Conservation (phyloP, 1,284 basidiomycete species). For the Meira miltonrushii region DNA sequence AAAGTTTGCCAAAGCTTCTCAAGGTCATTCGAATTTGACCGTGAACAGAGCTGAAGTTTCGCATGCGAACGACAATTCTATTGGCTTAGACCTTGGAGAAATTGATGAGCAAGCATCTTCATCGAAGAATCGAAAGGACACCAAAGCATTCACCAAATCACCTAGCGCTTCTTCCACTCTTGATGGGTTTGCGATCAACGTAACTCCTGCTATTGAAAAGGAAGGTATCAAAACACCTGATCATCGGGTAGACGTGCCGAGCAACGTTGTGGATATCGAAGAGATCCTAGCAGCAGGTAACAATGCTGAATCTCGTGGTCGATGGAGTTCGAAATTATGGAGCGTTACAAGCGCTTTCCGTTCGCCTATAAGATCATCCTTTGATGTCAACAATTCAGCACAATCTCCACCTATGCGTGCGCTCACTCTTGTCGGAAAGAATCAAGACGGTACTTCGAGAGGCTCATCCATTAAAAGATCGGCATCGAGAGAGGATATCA, state of each 20-base stretch:
- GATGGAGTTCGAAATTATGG: constrained; percentile 11
- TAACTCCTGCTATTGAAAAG: constrained; percentile 21
- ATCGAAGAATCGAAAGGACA: neutral
- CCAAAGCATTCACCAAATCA: constrained; percentile 10
- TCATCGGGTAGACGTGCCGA: neutral
- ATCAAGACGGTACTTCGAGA: neutral
- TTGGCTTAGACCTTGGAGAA: neutral
- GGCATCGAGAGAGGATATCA: neutral
- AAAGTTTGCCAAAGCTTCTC: neutral
- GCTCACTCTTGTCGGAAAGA: constrained; percentile 8
- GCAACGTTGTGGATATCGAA: neutral
- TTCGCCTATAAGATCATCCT: neutral
- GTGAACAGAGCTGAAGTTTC: neutral
- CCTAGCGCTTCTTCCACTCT: constrained; percentile 25
- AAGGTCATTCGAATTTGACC: neutral
- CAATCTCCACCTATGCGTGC: constrained; percentile 7
- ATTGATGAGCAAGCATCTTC: neutral
- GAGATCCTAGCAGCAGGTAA: neutral
- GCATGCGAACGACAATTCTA: too few species aligned
- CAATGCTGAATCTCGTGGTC: neutral
- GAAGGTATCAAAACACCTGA: neutral
- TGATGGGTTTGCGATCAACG: constrained; percentile 37
- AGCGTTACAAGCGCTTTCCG: neutral
- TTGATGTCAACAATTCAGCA: neutral
- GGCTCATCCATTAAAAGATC: neutral